These are phyloP conservation scores for Sporothrix inflata DNA, from an alignment of 2,329 filamentous ascomycete species.

Conservation along the genomic window DNA sequence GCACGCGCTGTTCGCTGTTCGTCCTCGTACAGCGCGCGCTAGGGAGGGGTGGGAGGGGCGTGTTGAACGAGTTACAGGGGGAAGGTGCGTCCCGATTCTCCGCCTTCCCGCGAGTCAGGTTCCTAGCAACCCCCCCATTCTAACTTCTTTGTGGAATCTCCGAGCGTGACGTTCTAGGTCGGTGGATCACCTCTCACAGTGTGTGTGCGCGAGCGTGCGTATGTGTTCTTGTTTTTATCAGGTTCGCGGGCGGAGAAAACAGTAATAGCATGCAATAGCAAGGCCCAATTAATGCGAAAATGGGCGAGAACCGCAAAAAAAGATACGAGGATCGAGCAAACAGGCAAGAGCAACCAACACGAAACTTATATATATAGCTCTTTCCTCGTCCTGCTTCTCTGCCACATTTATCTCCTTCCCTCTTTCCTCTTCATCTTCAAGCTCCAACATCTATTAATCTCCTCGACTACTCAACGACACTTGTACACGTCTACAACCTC, in stretches of 20 bases:
- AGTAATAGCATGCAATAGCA: constrained; percentile 11
- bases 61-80: constrained; percentile 7
- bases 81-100: neutral
- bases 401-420: neutral
- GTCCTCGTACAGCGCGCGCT: neutral
- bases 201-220: neutral
- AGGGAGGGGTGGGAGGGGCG: neutral
- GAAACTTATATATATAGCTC: constrained; percentile 22
- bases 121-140: neutral
- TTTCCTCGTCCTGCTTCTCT: neutral
- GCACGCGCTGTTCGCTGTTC: neutral
- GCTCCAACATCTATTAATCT: neutral
- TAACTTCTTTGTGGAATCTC: constrained; percentile 10
- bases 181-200: constrained; percentile 1
- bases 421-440: neutral
- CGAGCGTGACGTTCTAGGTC: neutral
- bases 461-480: neutral
- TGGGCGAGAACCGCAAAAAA: neutral
- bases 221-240: constrained; percentile 9
- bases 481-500: neutral
- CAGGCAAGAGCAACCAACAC: neutral
- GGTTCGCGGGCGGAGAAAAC: neutral
- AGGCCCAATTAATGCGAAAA: neutral
- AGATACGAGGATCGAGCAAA: neutral
- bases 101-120: constrained; percentile 10